A percentile compares a stretch with the other conserved stretches of the same genome.
These are phyloP conservation scores for Trypanosoma congolense DNA, from an alignment of 208 protist species.

Conservation along the genomic window DNA sequence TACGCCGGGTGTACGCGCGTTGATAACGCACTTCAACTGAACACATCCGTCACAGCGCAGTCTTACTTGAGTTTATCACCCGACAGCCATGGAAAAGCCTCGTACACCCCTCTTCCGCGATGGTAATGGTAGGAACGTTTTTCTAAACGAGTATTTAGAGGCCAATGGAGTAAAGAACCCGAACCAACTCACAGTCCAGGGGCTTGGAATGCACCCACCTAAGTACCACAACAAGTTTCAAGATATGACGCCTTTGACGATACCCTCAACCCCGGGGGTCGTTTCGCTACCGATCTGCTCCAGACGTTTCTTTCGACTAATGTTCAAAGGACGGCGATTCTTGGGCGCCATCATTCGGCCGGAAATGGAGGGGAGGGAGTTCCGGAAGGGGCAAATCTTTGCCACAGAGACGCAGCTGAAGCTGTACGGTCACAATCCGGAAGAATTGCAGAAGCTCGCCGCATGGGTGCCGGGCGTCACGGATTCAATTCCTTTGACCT, in stretches of 20 bases:
- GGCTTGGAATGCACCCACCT: slow-evolving; percentile 83
- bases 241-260: slow-evolving; percentile 71
- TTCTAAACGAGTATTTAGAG: slow-evolving; percentile 61
- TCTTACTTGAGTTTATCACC: slow-evolving; percentile 66
- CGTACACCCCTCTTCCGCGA: slow-evolving; percentile 55
- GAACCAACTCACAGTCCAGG: slow-evolving; percentile 74
- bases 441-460: slow-evolving; percentile 66
- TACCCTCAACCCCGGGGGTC: slow-evolving; percentile 68
- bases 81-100: slow-evolving; percentile 61
- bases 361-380: slow-evolving; percentile 78
- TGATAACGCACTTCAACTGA: slow-evolving; percentile 63
- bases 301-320: slow-evolving; percentile 67
- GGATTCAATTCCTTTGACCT: slow-evolving; percentile 78
- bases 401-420: slow-evolving; percentile 72
- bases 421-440: slow-evolving; percentile 61
- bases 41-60: slow-evolving; percentile 57
- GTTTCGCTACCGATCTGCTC: slow-evolving; percentile 63
- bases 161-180: slow-evolving; percentile 52
- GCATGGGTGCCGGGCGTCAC: slow-evolving; percentile 75
- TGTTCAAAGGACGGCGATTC: slow-evolving; percentile 68
- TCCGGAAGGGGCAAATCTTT: slow-evolving; percentile 43
- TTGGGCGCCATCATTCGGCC: slow-evolving; percentile 73
- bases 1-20: slow-evolving; percentile 66
- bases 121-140: slow-evolving; percentile 24
- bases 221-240: slow-evolving; percentile 82